These are phyloP conservation scores for Colletotrichum melonis DNA, from an alignment of 2,329 filamentous ascomycete species.

Conservation along the genomic window DNA sequence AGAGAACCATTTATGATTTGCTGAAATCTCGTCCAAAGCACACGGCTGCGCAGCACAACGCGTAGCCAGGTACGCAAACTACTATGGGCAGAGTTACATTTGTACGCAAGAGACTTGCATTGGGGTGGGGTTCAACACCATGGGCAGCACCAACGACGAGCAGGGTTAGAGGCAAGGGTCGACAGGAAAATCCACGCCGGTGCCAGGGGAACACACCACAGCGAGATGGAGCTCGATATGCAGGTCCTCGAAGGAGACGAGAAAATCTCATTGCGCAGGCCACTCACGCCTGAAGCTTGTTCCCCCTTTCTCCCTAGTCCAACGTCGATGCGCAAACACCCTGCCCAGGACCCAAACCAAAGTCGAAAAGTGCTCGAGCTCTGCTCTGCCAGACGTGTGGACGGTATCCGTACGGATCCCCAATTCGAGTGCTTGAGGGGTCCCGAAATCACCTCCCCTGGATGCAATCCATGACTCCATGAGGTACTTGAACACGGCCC, in stretches of 20 bases:
- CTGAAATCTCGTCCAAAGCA: not conserved
- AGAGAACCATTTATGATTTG: not conserved
- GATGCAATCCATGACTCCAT: constrained; percentile 6
- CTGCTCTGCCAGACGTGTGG: not conserved
- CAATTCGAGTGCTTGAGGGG: constrained; percentile 2
- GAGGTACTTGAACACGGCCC: constrained; percentile 31
- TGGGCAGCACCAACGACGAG: constrained; percentile 16
- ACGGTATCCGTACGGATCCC: not conserved
- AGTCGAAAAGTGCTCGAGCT: constrained; percentile 28
- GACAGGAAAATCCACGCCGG: constrained; percentile 23
- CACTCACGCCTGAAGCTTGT: constrained; percentile 34
- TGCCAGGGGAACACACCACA: constrained; percentile 32
- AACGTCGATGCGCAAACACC: constrained; percentile 34
- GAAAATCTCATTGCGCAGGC: constrained; percentile 32
- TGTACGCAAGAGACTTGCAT: not conserved
- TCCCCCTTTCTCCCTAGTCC: constrained; percentile 34
- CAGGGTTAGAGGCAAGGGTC: constrained; percentile 30
- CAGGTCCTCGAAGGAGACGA: constrained; percentile 19
- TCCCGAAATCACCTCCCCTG: constrained; percentile 9
- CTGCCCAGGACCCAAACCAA: constrained; percentile 8
- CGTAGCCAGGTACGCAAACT: constrained; percentile 4
- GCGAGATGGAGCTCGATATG: constrained; percentile 30
- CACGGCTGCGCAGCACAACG: not conserved
- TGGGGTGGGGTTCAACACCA: not conserved
- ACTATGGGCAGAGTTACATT: not conserved